Percentiles rank a stretch among this genome's conserved stretches.
Evolutionary conservation across 208 protist genomes (phyloP).

Genomic region (Crithidia mellificae): DNA sequence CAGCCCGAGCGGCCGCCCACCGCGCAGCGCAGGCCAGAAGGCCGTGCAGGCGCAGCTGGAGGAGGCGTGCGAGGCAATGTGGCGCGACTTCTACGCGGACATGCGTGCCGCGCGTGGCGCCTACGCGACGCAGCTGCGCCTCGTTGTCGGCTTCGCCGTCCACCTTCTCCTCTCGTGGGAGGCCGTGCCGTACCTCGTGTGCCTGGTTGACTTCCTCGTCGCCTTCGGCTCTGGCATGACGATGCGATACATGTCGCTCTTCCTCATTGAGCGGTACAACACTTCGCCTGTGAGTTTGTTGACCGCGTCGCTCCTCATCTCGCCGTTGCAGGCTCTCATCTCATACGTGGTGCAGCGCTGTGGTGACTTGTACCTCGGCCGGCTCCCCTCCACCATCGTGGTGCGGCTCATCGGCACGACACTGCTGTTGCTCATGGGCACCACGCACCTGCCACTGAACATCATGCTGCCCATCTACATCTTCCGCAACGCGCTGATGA

Average conservation of each 20-base stretch:
- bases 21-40: conserved; percentile 10
- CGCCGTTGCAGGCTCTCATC: no score
- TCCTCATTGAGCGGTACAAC: conserved; percentile 71
- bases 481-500: conserved; percentile 62
- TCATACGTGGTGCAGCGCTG: conserved; percentile 30
- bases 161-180: conserved; percentile 14
- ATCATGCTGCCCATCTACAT: conserved; percentile 65
- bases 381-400: conserved; percentile 48
- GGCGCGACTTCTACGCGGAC: conserved; percentile 10
- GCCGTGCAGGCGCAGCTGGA: conserved; percentile 19
- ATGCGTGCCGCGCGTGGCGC: conserved; percentile 1
- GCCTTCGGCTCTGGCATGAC: conserved; percentile 74
- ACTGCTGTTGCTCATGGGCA: conserved; percentile 72
- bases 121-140: conserved; percentile 2
- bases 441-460: conserved; percentile 29
- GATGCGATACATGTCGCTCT: conserved; percentile 73
- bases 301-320: conserved; percentile 58
- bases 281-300: conserved; percentile 49
- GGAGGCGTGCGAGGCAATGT: conserved; percentile 8
- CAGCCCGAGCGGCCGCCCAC: conserved; percentile 9
- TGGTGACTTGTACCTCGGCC: conserved; percentile 52
- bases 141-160: conserved; percentile 1
- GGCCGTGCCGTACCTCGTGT: conserved; percentile 57
- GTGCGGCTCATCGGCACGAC: conserved; percentile 48
- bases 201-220: conserved; percentile 48